phyloP scores from a whole-genome alignment of 164 flowering plant species.

The Aristolochia californica region DNA sequence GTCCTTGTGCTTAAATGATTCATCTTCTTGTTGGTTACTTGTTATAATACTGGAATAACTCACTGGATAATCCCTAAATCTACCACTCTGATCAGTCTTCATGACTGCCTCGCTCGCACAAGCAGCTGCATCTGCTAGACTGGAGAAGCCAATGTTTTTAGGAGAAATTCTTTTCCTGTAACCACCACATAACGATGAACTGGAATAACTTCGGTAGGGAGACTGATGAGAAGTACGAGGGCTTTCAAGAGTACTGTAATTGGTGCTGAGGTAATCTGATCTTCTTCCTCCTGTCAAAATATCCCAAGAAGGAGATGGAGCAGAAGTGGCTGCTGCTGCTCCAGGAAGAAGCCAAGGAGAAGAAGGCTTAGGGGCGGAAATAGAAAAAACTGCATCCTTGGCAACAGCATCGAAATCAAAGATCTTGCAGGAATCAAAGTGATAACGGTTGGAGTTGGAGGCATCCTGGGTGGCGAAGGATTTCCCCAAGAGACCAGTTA shows the following conservation, averaged over 20 bases:
- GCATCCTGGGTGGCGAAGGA: slow-evolving; percentile 11
- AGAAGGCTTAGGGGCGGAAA: slow-evolving; percentile 13
- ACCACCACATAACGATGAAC: slow-evolving; percentile 17
- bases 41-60: slow-evolving; percentile 10
- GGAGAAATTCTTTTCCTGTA: slow-evolving; percentile 15
- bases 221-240: too few species aligned
- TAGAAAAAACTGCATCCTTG: slow-evolving; percentile 18
- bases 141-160: slow-evolving; percentile 16
- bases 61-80: slow-evolving; percentile 13
- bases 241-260: slow-evolving; percentile 14
- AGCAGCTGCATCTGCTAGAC: too few species aligned
- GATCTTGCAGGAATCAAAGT: slow-evolving; percentile 13
- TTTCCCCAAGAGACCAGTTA: too few species aligned
- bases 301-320: too few species aligned
- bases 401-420: slow-evolving; percentile 22
- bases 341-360: slow-evolving; percentile 21
- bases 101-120: slow-evolving; percentile 10
- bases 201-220: not conserved
- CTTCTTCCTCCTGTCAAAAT: slow-evolving; percentile 13
- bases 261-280: slow-evolving; percentile 12
- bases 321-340: too few species aligned
- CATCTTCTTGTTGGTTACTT: slow-evolving; percentile 17
- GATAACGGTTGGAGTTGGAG: slow-evolving; percentile 12
- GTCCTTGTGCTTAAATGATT: slow-evolving; percentile 25
- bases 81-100: slow-evolving; percentile 12